Base-by-base conservation (phyloP, 2,329 filamentous ascomycete species). In the Hortaea werneckii region DNA sequence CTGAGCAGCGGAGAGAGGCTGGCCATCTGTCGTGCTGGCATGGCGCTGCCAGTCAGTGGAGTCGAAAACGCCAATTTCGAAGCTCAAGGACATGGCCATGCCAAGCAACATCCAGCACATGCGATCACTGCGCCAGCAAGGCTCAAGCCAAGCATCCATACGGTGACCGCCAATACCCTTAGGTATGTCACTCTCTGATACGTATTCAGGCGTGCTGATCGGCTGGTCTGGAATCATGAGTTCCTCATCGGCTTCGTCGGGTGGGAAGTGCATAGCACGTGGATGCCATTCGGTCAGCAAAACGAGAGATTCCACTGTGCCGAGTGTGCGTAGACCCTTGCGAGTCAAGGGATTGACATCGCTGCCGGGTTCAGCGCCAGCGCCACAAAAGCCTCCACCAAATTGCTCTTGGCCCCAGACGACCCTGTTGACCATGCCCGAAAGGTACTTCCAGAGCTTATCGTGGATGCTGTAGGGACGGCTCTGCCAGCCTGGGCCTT, bases 41-140 rank as follows among this genome's bases (percentile, higher is more conserved):
- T 64, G 58, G 6, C 63, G 56, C 46, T 64, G 56, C 53, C 60
- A 64, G 47, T 85, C 87, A 53, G 89, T 87, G 48, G 89, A 81
- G 55, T 96, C 92, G 57, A 96, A 98, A 2, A 98, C 87, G 37
- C 92, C 92, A 29, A 98, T 79, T 65, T 98, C 92, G 55, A 94
- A 94, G 0, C 86, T 87, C 34, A 96, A 72, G 1, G 88, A 85
- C 71, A 90, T 85, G 10, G 87, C 88, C 34, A 88, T 94, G 59
- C 87, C 94, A 29, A 96, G 75, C 10, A 96, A 72, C 87, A 95
- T 95, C 90, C 90, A 95, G 61, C 87, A 94, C 86, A 95, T 94
- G 45, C 88, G 84, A 59, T 95, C 90, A 49, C 70, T 73, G 56
- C 90, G 78, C 87, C 90, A 95, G 6, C 87, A 90, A 2, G 92